Conservation (phyloP, 352 stramenopile genomes). For the Pythium phragmiticola region DNA sequence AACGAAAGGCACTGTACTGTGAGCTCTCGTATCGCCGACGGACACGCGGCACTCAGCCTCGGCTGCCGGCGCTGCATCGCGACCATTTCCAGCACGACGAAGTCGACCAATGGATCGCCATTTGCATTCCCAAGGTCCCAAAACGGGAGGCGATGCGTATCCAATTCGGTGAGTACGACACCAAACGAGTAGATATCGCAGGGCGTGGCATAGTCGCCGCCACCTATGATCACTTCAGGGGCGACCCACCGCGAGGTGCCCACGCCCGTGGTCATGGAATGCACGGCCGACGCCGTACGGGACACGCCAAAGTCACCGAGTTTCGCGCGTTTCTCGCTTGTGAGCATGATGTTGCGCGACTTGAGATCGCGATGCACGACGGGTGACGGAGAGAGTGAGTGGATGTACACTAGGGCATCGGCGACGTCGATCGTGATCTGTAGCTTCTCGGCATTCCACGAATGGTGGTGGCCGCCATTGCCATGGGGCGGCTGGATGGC, state of each 20-base stretch:
- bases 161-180: constrained; percentile 16
- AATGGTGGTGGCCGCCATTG: background rate
- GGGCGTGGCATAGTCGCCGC: constrained; percentile 6
- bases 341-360: constrained; percentile 20
- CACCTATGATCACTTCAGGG: constrained; percentile 14
- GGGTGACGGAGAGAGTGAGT: background rate
- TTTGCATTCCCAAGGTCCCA: constrained; percentile 1
- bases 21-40: background rate
- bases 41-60: constrained; percentile 1
- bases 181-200: constrained; percentile 26
- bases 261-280: constrained; percentile 20
- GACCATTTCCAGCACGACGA: constrained; percentile 13
- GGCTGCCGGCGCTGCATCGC: constrained; percentile 3
- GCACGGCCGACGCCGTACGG: background rate
- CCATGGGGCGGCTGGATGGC: background rate
- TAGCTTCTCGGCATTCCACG: background rate
- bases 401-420: background rate
- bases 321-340: constrained; percentile 11
- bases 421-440: constrained; percentile 7
- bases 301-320: constrained; percentile 20
- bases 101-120: constrained; percentile 9
- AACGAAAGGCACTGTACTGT: constrained; percentile 5
- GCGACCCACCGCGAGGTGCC: constrained; percentile 20
- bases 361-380: constrained; percentile 22
- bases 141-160: constrained; percentile 23